Percentiles rank a stretch among this genome's conserved stretches.
These are phyloP conservation scores for Geotrichum histeridarum DNA, from an alignment of 1,139 yeast genomes.

Conservation along the genomic window DNA sequence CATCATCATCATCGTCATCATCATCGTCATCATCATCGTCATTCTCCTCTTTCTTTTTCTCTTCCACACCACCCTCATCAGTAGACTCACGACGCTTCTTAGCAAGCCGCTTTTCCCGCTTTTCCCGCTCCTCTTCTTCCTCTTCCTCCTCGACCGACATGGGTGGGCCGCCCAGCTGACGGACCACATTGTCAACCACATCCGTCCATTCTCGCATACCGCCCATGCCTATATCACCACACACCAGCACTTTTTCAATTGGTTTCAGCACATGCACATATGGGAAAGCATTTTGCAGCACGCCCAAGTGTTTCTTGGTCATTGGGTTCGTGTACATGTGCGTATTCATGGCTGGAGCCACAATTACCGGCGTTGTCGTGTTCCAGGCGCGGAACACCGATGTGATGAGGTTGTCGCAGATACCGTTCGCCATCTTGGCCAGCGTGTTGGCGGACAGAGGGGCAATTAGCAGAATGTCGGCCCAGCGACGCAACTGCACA, in stretches of 20 bases:
- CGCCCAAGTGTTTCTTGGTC: constrained; percentile 71
- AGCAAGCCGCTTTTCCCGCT: constrained; percentile 12
- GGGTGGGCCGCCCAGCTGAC: constrained; percentile 38
- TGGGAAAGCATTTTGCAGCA: constrained; percentile 57
- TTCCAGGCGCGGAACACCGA: constrained; percentile 90
- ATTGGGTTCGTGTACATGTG: constrained; percentile 93
- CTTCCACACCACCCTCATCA: constrained; percentile 10
- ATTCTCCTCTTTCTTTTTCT: constrained; percentile 5
- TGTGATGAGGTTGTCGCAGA: constrained; percentile 80
- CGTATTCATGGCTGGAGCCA: constrained; percentile 98
- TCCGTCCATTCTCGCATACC: constrained; percentile 98
- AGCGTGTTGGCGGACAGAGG: constrained; percentile 92
- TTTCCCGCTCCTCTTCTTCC: constrained; percentile 14
- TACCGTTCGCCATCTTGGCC: constrained; percentile 85
- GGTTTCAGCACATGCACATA: constrained; percentile 83
- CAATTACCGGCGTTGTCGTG: constrained; percentile 72
- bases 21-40: constrained; percentile 12
- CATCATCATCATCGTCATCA: constrained; percentile 12
- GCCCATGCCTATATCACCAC: constrained; percentile 96
- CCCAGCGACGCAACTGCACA: constrained; percentile 90
- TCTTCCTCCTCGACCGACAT: constrained; percentile 24
- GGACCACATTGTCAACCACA: constrained; percentile 71
- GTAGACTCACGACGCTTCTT: constrained; percentile 7
- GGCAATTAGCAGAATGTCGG: constrained; percentile 83
- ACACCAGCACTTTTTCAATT: constrained; percentile 84